These are phyloP conservation scores for Eutypella sp. DNA, from an alignment of 2,329 filamentous ascomycete species.

Conservation along the genomic window DNA sequence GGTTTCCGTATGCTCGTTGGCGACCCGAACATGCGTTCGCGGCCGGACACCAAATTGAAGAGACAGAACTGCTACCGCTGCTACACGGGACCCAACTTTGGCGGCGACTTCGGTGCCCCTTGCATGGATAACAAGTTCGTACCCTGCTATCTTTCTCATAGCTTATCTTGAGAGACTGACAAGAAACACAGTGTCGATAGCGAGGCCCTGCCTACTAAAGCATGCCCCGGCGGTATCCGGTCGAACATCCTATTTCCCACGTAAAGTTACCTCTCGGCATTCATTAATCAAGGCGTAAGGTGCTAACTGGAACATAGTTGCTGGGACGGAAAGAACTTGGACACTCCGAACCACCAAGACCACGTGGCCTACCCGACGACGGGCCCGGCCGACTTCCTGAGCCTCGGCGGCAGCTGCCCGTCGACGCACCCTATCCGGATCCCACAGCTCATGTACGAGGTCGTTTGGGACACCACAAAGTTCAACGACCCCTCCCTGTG, in stretches of 20 bases:
- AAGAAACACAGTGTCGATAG: neutral
- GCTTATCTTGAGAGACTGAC: neutral
- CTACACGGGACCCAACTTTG: constrained; percentile 32
- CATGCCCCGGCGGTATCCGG: constrained; percentile 40
- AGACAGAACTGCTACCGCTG: neutral
- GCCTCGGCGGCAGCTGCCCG: constrained; percentile 28
- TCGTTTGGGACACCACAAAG: constrained; percentile 39
- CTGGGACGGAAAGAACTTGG: constrained; percentile 48
- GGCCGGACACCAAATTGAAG: neutral
- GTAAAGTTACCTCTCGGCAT: neutral
- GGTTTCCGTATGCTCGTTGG: constrained; percentile 46
- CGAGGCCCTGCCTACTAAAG: constrained; percentile 28
- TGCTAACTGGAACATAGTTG: constrained; percentile 24
- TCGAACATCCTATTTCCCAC: constrained; percentile 43
- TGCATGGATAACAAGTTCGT: constrained; percentile 42
- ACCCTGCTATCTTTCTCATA: constrained; percentile 14
- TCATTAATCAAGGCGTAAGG: neutral
- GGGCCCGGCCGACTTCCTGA: constrained; percentile 28
- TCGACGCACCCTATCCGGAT: constrained; percentile 33
- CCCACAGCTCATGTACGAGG: constrained; percentile 44
- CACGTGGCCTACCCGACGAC: constrained; percentile 46
- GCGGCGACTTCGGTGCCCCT: constrained; percentile 37
- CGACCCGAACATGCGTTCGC: constrained; percentile 24
- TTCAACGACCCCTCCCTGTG: constrained; percentile 33
- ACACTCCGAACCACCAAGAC: constrained; percentile 42